Evolutionary conservation across 495 filamentous ascomycete genomes (phyloP).

Genomic region (Penicillium nucicola): DNA sequence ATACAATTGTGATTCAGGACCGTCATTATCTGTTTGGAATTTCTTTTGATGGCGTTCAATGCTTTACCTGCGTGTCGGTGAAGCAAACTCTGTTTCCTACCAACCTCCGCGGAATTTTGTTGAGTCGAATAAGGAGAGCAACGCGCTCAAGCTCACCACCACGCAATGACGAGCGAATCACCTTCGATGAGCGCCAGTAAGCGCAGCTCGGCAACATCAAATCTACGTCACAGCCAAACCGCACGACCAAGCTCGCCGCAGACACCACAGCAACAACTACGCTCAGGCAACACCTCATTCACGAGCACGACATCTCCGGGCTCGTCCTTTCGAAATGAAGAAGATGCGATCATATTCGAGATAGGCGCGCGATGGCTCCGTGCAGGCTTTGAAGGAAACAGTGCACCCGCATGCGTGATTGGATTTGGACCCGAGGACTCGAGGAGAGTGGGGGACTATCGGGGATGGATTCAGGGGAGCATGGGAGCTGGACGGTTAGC

Average conservation of each 20-base stretch:
- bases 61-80: neutral
- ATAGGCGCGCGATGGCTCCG: constrained; percentile 76
- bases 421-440: constrained; percentile 71
- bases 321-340: constrained; percentile 72
- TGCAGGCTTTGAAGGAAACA: constrained; percentile 82
- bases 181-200: constrained; percentile 10
- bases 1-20: neutral
- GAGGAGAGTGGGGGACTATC: constrained; percentile 78
- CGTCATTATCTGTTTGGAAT: neutral
- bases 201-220: constrained; percentile 18
- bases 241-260: constrained; percentile 31
- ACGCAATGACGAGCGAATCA: constrained; percentile 11
- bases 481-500: constrained; percentile 13
- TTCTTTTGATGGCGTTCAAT: constrained; percentile 10
- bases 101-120: constrained; percentile 3
- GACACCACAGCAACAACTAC: constrained; percentile 36
- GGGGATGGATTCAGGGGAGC: constrained; percentile 54
- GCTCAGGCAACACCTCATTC: constrained; percentile 41
- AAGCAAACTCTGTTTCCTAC: constrained; percentile 5
- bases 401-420: constrained; percentile 65
- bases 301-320: constrained; percentile 69
- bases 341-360: constrained; percentile 80
- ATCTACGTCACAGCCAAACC: constrained; percentile 32
- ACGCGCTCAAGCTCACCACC: constrained; percentile 3
- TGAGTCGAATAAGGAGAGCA: constrained; percentile 15